Evolutionary conservation across 2,329 filamentous ascomycete genomes (phyloP).

Genomic region (Thielaviopsis euricoi): DNA sequence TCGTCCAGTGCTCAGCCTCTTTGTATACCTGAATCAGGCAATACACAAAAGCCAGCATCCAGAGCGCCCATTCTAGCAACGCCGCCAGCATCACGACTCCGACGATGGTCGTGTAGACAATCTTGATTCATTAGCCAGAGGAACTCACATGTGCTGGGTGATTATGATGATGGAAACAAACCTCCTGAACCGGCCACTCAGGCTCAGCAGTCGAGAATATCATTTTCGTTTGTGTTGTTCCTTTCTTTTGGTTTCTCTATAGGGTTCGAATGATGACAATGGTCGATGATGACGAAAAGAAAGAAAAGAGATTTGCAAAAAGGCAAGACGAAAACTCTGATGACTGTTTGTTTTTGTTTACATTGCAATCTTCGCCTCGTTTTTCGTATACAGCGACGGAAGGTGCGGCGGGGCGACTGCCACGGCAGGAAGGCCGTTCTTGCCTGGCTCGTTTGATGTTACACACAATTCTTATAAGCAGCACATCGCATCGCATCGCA

Average conservation of each 20-base stretch:
- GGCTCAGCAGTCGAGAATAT: not conserved
- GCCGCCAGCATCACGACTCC: slow-evolving; percentile 71
- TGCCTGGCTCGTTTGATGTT: not conserved
- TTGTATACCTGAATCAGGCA: slow-evolving; percentile 75
- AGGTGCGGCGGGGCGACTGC: not conserved
- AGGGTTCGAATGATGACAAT: not conserved
- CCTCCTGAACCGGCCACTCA: not conserved
- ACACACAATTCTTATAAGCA: too few species aligned
- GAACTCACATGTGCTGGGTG: too few species aligned
- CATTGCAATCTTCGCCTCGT: not conserved
- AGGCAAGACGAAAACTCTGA: too few species aligned
- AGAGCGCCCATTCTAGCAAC: slow-evolving; percentile 83
- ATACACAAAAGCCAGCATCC: slow-evolving; percentile 86
- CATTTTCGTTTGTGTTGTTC: not conserved
- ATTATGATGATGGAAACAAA: not conserved
- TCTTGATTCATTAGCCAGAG: slow-evolving; percentile 33
- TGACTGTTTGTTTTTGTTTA: not conserved
- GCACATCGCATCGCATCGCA: too few species aligned
- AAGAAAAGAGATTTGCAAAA: not conserved
- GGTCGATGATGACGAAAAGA: not conserved
- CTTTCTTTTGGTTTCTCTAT: not conserved
- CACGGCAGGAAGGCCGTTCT: not conserved
- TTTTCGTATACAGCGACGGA: not conserved
- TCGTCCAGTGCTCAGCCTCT: slow-evolving; percentile 80
- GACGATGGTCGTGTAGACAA: slow-evolving; percentile 69